These are phyloP conservation scores for Shiraia sp. DNA, from an alignment of 2,329 filamentous ascomycete genomes.

Conservation along the genomic window DNA sequence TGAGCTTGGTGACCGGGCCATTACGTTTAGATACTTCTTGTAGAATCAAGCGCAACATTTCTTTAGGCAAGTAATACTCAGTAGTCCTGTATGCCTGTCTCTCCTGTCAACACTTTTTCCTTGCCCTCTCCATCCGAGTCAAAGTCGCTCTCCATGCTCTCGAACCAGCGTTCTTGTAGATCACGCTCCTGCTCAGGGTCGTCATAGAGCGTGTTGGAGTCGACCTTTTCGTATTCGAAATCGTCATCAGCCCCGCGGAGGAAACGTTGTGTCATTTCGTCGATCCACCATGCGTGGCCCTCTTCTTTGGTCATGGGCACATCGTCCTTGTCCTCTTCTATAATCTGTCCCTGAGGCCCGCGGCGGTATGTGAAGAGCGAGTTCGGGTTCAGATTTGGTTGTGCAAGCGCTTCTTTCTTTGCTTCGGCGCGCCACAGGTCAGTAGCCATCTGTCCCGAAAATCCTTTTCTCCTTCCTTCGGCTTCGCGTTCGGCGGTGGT, in stretches of 20 bases:
- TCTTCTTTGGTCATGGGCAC: constrained; percentile 65
- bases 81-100: constrained; percentile 56
- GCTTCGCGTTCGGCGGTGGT: constrained; percentile 72
- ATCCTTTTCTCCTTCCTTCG: constrained; percentile 75
- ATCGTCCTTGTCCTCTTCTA: constrained; percentile 62
- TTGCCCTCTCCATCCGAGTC: constrained; percentile 51
- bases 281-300: constrained; percentile 69
- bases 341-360: constrained; percentile 59
- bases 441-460: constrained; percentile 76
- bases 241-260: constrained; percentile 74
- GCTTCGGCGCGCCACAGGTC: constrained; percentile 77
- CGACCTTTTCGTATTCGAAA: constrained; percentile 75
- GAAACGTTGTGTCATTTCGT: constrained; percentile 75
- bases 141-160: constrained; percentile 75
- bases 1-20: constrained; percentile 62
- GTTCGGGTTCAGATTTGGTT: constrained; percentile 57
- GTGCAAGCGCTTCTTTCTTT: constrained; percentile 66
- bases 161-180: constrained; percentile 76
- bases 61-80: constrained; percentile 17
- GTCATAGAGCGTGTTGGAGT: constrained; percentile 73
- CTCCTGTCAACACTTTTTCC: constrained; percentile 45
- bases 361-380: constrained; percentile 55
- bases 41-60: constrained; percentile 21
- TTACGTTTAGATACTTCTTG: constrained; percentile 66
- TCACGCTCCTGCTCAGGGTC: constrained; percentile 65